phyloP scores from a whole-genome alignment of 345 rosid genomes.

The Eucalyptus erythrocorys region DNA sequence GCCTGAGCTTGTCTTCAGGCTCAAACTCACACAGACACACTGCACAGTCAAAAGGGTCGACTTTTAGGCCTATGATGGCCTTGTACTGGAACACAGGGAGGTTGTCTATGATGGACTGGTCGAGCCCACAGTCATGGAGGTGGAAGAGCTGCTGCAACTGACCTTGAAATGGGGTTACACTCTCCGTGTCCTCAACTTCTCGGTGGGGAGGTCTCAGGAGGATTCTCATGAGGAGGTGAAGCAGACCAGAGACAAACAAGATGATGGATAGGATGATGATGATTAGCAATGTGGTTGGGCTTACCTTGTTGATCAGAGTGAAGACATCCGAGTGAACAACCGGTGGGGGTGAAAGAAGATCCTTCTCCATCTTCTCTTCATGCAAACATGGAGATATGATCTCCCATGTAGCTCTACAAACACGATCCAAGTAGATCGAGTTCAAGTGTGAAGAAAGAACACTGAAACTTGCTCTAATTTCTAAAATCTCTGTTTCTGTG shows the following conservation, averaged over 20 bases:
- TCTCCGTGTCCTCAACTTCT: constrained; percentile 56
- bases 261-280: constrained; percentile 82
- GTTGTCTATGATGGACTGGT: constrained; percentile 91
- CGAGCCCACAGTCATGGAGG: constrained; percentile 93
- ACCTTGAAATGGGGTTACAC: constrained; percentile 86
- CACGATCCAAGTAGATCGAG: not conserved
- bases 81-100: constrained; percentile 87
- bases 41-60: constrained; percentile 85
- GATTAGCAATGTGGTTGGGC: constrained; percentile 67
- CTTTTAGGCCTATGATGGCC: constrained; percentile 59
- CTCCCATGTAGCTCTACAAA: not conserved
- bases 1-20: constrained; percentile 80
- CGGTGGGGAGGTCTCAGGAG: constrained; percentile 52
- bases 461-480: not conserved
- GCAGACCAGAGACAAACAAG: constrained; percentile 84
- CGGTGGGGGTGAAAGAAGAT: not conserved
- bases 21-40: constrained; percentile 97
- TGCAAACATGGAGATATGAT: not conserved
- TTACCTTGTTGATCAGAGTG: constrained; percentile 52
- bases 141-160: constrained; percentile 94
- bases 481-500: not conserved
- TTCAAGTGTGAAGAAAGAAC: not conserved
- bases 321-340: constrained; percentile 18
- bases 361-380: not conserved
- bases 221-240: constrained; percentile 77